Base-by-base conservation (phyloP, 768 basidiomycete genomes). In the Collybiopsis luxurians region DNA sequence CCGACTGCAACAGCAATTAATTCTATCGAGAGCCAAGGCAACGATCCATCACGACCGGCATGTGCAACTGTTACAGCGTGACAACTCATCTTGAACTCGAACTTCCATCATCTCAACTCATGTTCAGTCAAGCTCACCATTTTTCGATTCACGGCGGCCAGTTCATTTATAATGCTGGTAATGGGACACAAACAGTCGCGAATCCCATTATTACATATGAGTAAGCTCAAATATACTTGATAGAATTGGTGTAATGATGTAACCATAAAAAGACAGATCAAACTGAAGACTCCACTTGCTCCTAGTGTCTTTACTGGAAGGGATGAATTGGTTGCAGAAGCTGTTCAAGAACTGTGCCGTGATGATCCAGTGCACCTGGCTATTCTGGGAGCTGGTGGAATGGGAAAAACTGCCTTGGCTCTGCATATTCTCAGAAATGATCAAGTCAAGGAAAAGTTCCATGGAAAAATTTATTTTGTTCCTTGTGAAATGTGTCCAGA, bases 341-440 rank as follows among this genome's bases (percentile, higher is more conserved):
- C 46, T 6, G n/a, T 47, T 27, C 5, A 7, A 15, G 11, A 47
- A 26, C 15, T 47, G 24, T 5, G 5, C 17, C 40, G 17, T 7
- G 28, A n/a, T 19, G n/a, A 13, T 6, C 26, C 10, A 5, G 34
- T 4, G 4, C 34, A 31, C 27, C 13, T 51, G 31, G 42, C 83
- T 46, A 44, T 44, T 44, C 24, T 44, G 5, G 43, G 43, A n/a
- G n/a, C 43, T 6, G 43, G 43, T 19, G 43, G 43, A 5, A 44
- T 44, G n/a, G 43, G 43, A 5, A 44, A 44, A 44, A 44, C 43
- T n/a, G 43, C 43, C 17, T 24, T 44, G 43, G 24, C 43, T 44
- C n/a, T 44, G n/a, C n/a, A 44, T 19, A 44, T 44, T 24, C 5
- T 19, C n/a, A 24, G 17, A n/a, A 24, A 44, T n/a, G 43, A 6